Percentiles rank a stretch among this genome's conserved stretches.
Evolutionary conservation across 345 rosid genomes (phyloP).

Genomic region (Microthlaspi erraticum): DNA sequence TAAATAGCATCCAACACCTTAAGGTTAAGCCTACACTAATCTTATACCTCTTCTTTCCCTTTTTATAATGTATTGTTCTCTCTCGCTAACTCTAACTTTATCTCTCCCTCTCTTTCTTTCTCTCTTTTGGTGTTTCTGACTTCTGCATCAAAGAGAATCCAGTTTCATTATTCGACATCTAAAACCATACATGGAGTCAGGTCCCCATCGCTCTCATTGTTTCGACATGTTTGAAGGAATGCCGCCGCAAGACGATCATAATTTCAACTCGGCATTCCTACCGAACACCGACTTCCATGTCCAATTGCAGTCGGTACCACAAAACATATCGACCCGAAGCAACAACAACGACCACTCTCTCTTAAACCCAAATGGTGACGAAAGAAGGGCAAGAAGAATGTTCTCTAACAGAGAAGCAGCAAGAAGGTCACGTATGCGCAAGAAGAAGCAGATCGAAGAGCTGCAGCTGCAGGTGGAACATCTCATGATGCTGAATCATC

Average conservation of each 20-base stretch:
- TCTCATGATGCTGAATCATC: conserved; percentile 58
- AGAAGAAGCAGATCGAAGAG: conserved; percentile 79
- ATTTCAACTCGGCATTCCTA: conserved; percentile 45
- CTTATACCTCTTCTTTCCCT: neutral
- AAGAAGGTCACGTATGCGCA: conserved; percentile 67
- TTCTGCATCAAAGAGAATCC: conserved; percentile 18
- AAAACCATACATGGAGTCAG: conserved; percentile 35
- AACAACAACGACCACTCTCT: conserved; percentile 34
- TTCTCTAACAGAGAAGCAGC: conserved; percentile 85
- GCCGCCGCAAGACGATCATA: conserved; percentile 46
- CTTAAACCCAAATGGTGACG: conserved; percentile 49
- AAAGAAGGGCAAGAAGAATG: conserved; percentile 68
- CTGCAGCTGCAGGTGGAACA: conserved; percentile 70
- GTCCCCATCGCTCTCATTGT: conserved; percentile 37
- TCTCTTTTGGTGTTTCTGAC: conserved; percentile 14
- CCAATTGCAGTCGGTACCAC: conserved; percentile 45
- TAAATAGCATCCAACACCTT: conserved; percentile 26
- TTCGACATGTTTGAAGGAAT: conserved; percentile 40
- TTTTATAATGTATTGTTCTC: neutral
- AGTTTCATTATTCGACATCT: conserved; percentile 15
- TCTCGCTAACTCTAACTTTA: neutral
- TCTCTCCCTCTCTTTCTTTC: neutral
- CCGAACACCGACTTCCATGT: conserved; percentile 35
- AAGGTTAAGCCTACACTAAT: conserved; percentile 21
- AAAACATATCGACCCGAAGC: conserved; percentile 40